Base-by-base conservation (phyloP, 352 stramenopile species). In the Detonula confervacea region DNA sequence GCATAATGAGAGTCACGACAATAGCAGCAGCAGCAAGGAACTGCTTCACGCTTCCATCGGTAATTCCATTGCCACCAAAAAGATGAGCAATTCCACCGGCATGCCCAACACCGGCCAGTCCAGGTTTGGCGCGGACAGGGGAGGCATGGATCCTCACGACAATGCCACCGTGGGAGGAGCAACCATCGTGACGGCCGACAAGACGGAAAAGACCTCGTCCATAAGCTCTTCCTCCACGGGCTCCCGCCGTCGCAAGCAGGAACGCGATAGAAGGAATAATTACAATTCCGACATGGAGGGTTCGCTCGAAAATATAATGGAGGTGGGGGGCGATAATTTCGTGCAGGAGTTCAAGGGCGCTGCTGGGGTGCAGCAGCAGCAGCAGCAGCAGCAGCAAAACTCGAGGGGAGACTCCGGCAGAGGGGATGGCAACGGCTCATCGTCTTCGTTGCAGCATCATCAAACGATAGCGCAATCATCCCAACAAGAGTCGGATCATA, bases 181-280 rank as follows among this genome's bases (percentile, higher is more conserved):
- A 60, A 70, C 14, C 30, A 42, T 47, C 14, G 8, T 2, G 1
- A 46, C 20, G 16, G 24, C 29, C 1, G 54, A 62, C 7, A 27
- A 29, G 5, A 47, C 27, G 2, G 54, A 62, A 47, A 47, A 70
- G 18, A 70, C 61, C 18, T 47, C 44, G 9, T 60, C 44, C 12
- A 70, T 70, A 20, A 60, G 61, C 49, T 70, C 61, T 1, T 70
- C 61, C 1, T 70, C 61, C 14, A 70, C 61, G 8, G 61, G 44
- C 3, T 70, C 61, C 5, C 24, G 46, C 2, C 42, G 61, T 2
- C 44, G 46, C 7, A 27, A 60, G 1, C 33, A 70, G 18, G 61
- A 67, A 55, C 2, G n/a, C 0, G 59, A 70, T 14, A 42, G 27
- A 56, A 12, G 12, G 12, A 44, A 44, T 44, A 35, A 46, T 1